A percentile compares a stretch with the other conserved stretches of the same genome.
Evolutionary conservation across 2,329 filamentous ascomycete genomes (phyloP).

Genomic region (Paecilomyces formosus): DNA sequence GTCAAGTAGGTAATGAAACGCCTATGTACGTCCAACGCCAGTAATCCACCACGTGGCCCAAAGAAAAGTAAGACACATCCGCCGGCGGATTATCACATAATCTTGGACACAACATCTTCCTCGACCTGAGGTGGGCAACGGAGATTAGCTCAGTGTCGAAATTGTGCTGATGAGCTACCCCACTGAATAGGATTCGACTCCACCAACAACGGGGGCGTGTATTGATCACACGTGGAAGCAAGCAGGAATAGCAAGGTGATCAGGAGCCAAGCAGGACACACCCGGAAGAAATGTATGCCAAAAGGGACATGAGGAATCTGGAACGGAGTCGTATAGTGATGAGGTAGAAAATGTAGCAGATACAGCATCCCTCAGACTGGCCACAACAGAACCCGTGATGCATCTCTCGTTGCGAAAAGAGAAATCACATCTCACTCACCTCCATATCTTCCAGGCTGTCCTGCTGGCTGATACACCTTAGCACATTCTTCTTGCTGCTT

Average conservation of each 20-base stretch:
- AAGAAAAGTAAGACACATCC: conserved; percentile 15
- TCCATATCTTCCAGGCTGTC: conserved; percentile 98
- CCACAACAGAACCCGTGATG: not conserved
- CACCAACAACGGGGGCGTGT: not conserved
- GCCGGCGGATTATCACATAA: conserved; percentile 56
- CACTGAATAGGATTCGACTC: not conserved
- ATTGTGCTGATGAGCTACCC: not conserved
- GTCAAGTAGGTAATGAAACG: conserved; percentile 14
- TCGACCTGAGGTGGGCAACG: conserved; percentile 58
- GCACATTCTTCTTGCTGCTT: conserved; percentile 98
- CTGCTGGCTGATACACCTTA: conserved; percentile 92
- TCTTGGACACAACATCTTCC: conserved; percentile 76
- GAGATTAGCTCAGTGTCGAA: conserved; percentile 29
- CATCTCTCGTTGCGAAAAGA: not conserved
- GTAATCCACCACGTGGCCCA: conserved; percentile 7
- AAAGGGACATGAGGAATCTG: not conserved
- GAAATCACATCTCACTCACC: conserved; percentile 55
- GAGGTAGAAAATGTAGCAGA: not conserved
- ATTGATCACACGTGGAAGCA: conserved; percentile 1
- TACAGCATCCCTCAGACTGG: not conserved
- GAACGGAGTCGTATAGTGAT: not conserved
- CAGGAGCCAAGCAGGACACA: not conserved
- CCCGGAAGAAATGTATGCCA: not conserved
- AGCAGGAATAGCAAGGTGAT: not conserved
- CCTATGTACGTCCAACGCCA: conserved; percentile 23